Evolutionary conservation across 306 rosid genomes (phyloP).

Genomic region (Lathyrus oleraceus): DNA sequence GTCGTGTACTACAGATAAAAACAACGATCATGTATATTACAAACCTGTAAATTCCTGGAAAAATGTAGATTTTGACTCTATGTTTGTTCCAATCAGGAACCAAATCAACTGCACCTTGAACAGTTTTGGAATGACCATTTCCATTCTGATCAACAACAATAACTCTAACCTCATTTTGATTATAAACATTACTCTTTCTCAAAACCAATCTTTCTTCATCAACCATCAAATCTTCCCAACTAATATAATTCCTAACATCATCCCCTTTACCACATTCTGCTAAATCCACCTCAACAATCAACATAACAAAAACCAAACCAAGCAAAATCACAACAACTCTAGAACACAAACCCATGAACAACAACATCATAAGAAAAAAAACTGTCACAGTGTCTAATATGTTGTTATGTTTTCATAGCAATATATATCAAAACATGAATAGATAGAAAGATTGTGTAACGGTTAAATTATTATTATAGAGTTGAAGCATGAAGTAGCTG

Average conservation of each 20-base stretch:
- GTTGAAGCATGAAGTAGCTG: slow-evolving; percentile 54
- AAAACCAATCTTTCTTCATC: slow-evolving; percentile 39
- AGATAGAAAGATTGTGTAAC: slow-evolving; percentile 33
- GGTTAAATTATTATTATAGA: slow-evolving; percentile 32
- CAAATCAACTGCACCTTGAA: slow-evolving; percentile 88
- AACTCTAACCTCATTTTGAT: slow-evolving; percentile 27
- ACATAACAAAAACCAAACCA: slow-evolving; percentile 29
- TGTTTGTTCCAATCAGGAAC: slow-evolving; percentile 57
- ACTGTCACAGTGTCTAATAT: neutral
- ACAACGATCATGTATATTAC: neutral
- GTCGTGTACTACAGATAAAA: neutral
- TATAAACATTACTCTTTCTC: neutral
- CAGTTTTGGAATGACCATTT: slow-evolving; percentile 66
- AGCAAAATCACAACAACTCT: slow-evolving; percentile 36
- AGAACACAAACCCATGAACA: neutral
- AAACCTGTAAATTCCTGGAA: slow-evolving; percentile 87
- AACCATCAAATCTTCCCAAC: slow-evolving; percentile 80
- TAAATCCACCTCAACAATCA: slow-evolving; percentile 39
- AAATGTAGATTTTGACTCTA: slow-evolving; percentile 74
- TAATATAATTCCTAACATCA: slow-evolving; percentile 43
- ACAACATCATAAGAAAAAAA: slow-evolving; percentile 16
- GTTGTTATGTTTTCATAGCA: neutral
- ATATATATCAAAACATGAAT: neutral
- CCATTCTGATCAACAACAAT: slow-evolving; percentile 70
- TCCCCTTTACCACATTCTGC: slow-evolving; percentile 26